Base-by-base conservation (phyloP, 371 early-diverging fungal species). In the Mortierella sp. region DNA sequence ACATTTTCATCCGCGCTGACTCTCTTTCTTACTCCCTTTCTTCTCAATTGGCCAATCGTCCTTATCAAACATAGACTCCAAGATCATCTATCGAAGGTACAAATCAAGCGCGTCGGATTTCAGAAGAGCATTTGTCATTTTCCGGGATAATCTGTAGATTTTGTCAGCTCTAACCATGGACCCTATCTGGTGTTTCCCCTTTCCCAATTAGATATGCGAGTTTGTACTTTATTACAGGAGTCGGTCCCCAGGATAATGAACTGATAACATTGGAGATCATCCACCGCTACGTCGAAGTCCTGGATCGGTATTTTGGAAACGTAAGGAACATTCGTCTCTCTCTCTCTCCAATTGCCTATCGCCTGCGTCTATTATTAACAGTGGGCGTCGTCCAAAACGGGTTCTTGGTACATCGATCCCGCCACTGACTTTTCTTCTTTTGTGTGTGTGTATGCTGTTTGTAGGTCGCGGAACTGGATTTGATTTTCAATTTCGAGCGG, bases 231-330 rank as follows among this genome's bases (percentile, higher is more conserved):
- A 93, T 99, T 4, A 95, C 96, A n/a, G 98, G 98, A n/a, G 96
- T 96, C 63, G 96, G 93, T 47, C 85, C 92, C 45, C 92, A 94
- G 73, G 98, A 97, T 78, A 99, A 99, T 85, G 99, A 99, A 79
- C 92, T 99, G n/a, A 85, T 98, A 40, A 92, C 92, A 14, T 89
- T 99, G 40, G 99, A 99, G 79, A 92, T 98, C 68, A 96, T 99
- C 63, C 99, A 99, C 73, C 95, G 99, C 52, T 99, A 96, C 85
- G 99, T 99, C 47, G 99, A 99, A 85, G 93, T 97, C 11, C 86
- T 99, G 66, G 99, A 99, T 88, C 94, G 96, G 71, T 98, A 97
- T 87, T 99, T 99, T 87, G 94, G 97, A 80, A 99, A 98, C 83
- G 98, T 96, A 88, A 79, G 85, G 22, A 22, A 4, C 22, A 2